phyloP scores from a whole-genome alignment of 768 basidiomycete species.

The Trichaptum fuscoviolaceum region DNA sequence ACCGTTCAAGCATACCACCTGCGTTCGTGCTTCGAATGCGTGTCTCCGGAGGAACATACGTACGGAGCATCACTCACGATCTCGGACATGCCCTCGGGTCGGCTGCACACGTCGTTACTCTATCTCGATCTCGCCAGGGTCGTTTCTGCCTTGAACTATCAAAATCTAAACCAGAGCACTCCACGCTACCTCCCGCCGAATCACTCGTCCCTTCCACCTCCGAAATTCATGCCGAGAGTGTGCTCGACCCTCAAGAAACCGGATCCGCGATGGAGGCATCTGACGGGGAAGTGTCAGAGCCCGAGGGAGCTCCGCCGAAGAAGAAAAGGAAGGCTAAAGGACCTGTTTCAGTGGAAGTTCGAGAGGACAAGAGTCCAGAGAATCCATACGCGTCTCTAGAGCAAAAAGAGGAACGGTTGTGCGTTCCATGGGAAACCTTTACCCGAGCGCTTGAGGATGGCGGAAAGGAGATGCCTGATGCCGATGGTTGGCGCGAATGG shows the following conservation, averaged over 20 bases:
- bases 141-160: slow-evolving; percentile 51
- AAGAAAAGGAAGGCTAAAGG: not conserved
- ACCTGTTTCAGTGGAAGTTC: not conserved
- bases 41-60: slow-evolving; percentile 96
- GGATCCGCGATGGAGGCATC: not conserved
- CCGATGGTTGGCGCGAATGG: slow-evolving; percentile 73
- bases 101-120: slow-evolving; percentile 89
- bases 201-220: not conserved
- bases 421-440: slow-evolving; percentile 74
- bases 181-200: not conserved
- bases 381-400: slow-evolving; percentile 18
- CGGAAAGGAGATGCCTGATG: slow-evolving; percentile 50
- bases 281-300: not conserved
- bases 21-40: slow-evolving; percentile 88
- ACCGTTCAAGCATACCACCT: slow-evolving; percentile 38
- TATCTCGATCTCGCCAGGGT: slow-evolving; percentile 87
- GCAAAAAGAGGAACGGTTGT: slow-evolving; percentile 50
- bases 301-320: slow-evolving; percentile 2
- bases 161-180: not conserved
- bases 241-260: not conserved
- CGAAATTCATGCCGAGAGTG: not conserved
- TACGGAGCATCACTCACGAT: slow-evolving; percentile 93
- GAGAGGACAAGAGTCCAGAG: not conserved
- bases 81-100: slow-evolving; percentile 78
- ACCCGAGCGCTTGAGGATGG: slow-evolving; percentile 46